Evolutionary conservation across 2,329 filamentous ascomycete genomes (phyloP).

Genomic region (Colletotrichum truncatum): DNA sequence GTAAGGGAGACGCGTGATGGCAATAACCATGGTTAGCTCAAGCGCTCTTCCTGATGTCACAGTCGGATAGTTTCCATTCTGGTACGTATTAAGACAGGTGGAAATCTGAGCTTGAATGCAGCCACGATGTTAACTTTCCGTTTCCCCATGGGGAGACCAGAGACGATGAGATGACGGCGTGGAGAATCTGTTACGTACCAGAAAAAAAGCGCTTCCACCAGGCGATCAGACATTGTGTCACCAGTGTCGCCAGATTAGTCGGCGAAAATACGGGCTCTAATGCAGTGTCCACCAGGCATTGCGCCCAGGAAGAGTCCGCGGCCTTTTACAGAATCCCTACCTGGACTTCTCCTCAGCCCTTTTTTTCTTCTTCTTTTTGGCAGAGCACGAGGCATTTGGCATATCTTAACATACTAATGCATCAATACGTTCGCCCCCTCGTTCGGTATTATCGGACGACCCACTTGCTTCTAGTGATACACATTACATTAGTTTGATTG

Average conservation of each 20-base stretch:
- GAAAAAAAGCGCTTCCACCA: not conserved
- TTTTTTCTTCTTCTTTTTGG: too few species aligned
- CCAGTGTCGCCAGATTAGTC: conserved; percentile 9
- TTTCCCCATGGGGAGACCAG: conserved; percentile 14
- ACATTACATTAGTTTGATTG: not conserved
- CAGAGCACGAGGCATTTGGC: not conserved
- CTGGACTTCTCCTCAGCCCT: not conserved
- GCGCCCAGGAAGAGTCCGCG: not conserved
- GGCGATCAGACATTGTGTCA: not conserved
- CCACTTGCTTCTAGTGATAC: not conserved
- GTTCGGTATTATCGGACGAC: not conserved
- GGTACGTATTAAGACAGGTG: not conserved
- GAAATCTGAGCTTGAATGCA: not conserved
- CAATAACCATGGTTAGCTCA: not conserved
- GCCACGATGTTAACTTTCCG: not conserved
- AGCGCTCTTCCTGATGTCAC: conserved; percentile 4
- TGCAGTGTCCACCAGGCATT: not conserved
- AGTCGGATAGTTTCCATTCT: not conserved
- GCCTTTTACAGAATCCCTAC: not conserved
- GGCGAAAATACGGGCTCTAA: not conserved
- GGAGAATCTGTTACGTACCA: conserved; percentile 13
- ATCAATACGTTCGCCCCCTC: not conserved
- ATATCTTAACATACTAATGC: not conserved
- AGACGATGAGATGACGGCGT: conserved; percentile 2
- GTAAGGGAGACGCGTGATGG: not conserved